phyloP scores from a whole-genome alignment of 2,329 filamentous ascomycete species.

The Seiridium unicorne region DNA sequence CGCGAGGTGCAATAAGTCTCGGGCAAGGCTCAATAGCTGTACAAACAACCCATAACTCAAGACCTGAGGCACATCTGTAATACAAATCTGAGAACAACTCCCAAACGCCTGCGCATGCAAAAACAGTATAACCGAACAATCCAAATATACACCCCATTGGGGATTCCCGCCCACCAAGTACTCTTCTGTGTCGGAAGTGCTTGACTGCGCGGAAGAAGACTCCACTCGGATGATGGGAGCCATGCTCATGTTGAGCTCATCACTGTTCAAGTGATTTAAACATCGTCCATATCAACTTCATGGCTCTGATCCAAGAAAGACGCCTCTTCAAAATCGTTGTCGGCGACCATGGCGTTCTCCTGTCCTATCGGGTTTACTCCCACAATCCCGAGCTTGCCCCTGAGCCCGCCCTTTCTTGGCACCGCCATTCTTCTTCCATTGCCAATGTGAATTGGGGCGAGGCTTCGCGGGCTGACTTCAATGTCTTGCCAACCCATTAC shows the following conservation, averaged over 20 bases:
- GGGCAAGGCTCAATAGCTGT: no score
- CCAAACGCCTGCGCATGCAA: not conserved
- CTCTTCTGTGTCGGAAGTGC: no score
- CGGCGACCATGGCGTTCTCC: slow-evolving; percentile 42
- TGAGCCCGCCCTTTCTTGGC: slow-evolving; percentile 31
- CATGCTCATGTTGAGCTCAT: no score
- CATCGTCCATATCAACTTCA: slow-evolving; percentile 41
- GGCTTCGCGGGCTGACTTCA: slow-evolving; percentile 37
- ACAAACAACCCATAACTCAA: no score
- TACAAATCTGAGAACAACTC: not conserved
- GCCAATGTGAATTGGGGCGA: slow-evolving; percentile 33
- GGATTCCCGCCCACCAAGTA: not conserved
- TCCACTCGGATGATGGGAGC: no score
- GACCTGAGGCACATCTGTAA: not conserved
- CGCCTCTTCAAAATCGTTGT: slow-evolving; percentile 66
- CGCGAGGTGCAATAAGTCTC: no score
- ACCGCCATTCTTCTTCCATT: slow-evolving; percentile 48
- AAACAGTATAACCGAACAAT: not conserved
- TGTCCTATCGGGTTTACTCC: slow-evolving; percentile 32
- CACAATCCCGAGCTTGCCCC: slow-evolving; percentile 15
- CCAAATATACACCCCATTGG: not conserved
- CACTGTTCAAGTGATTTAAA: slow-evolving; percentile 7
- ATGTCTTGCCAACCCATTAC: slow-evolving; percentile 26
- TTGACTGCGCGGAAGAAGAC: no score
- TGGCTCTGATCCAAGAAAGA: slow-evolving; percentile 55